Base-by-base conservation (phyloP, 169 alveolate species). In the Plasmodium berghei region DNA sequence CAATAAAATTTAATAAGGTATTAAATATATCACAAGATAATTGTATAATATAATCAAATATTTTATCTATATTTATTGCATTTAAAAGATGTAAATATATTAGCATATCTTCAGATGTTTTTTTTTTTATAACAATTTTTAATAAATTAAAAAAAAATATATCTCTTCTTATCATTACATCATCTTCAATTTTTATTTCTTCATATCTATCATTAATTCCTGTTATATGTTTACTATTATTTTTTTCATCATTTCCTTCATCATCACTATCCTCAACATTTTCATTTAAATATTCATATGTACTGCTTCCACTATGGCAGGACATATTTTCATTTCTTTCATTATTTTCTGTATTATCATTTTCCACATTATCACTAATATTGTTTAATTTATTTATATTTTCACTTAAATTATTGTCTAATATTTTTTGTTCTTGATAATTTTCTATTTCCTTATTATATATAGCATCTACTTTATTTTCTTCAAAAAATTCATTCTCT, bases 11-110 rank as follows among this genome's bases (percentile, higher is more conserved):
- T 64, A 97, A 95, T 56, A 96, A 77, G 2, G 95, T 83, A 73
- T 95, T 96, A 45, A 97, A 92, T 75, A 97, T 93, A 86, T 95
- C 96, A 64, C 96, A 95, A 5, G 97, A 75, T 73, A 94, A 66
- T 61, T 75, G 89, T 18, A 87, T 91, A 87, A 94, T 55, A 61
- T 87, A 72, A 42, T 94, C 95, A 85, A 92, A 54, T 93, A 89
- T 92, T 63, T 92, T 74, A 9, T 74, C 90, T 18, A 93, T 89
- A 24, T 93, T 94, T 45, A 94, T 69, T 55, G 93, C 92, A 55
- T 73, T 91, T 66, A 94, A 63, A 34, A 92, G 86, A 45, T 75
- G 87, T 34, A 89, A 83, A 92, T 92, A 91, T 62, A 92, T 93
- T 59, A 92, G 45, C 92, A 92, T 92, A 72, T 91, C 89, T 52